A percentile compares a stretch with the other conserved stretches of the same genome.
phyloP scores from a whole-genome alignment of 225 moss, liverwort and hornwort species.

The Rhytidiadelphus loreus region DNA sequence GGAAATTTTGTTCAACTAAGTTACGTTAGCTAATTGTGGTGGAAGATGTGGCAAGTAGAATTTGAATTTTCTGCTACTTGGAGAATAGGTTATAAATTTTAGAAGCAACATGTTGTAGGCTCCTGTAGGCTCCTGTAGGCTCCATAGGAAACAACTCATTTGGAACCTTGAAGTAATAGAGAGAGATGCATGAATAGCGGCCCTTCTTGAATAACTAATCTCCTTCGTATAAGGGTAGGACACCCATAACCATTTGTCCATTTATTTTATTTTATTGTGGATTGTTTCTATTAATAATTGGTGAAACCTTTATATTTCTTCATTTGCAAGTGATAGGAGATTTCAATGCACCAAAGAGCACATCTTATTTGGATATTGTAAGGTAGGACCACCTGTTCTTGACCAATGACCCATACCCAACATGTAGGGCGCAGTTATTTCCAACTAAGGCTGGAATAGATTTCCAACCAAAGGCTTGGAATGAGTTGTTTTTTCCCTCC shows the following conservation, averaged over 20 bases:
- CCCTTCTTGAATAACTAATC: accelerated
- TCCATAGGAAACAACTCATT: background rate
- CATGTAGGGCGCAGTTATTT: no score
- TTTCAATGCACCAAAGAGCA: background rate
- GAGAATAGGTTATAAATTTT: background rate
- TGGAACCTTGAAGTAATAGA: background rate
- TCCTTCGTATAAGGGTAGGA: no score
- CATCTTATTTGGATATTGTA: background rate
- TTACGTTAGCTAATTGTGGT: background rate
- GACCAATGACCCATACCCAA: no score
- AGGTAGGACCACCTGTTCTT: no score
- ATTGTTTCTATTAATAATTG: accelerated
- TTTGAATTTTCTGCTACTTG: accelerated
- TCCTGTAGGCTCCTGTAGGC: background rate
- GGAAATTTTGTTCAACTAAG: background rate
- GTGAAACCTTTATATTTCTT: background rate
- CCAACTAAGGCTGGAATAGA: no score
- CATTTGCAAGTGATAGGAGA: background rate
- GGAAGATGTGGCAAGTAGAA: background rate
- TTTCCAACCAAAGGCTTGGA: no score
- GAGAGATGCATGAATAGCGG: accelerated
- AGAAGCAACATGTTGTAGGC: background rate
- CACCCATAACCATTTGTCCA: no score
- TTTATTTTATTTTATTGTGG: background rate
- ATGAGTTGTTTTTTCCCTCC: no score